Evolutionary conservation across 805 yeast species (phyloP).

Genomic region (Metschnikowia vanudenii): DNA sequence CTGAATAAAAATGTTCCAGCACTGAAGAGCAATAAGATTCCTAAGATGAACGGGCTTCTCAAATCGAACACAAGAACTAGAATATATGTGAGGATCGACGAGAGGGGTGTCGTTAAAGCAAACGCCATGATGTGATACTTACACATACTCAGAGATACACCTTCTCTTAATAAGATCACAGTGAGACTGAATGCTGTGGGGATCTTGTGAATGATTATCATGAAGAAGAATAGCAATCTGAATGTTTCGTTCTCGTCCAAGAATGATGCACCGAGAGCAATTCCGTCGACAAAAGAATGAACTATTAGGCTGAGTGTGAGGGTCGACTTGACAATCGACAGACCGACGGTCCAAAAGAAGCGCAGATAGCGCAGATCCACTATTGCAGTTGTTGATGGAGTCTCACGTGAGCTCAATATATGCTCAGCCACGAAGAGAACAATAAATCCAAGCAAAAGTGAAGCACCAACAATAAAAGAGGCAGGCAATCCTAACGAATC

Average conservation of each 20-base stretch:
- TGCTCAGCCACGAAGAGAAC: constrained; percentile 51
- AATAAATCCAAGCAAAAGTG: constrained; percentile 53
- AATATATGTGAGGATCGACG: constrained; percentile 52
- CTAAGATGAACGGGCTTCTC: constrained; percentile 42
- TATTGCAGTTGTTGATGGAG: not conserved
- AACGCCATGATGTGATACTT: constrained; percentile 51
- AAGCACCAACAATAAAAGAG: constrained; percentile 42
- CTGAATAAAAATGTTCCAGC: constrained; percentile 76
- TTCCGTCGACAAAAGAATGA: constrained; percentile 72
- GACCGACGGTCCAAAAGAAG: not conserved
- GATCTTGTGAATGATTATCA: constrained; percentile 67
- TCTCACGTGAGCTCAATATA: constrained; percentile 11
- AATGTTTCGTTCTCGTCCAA: constrained; percentile 38
- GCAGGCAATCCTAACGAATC: constrained; percentile 8
- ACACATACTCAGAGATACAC: constrained; percentile 31
- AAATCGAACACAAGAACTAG: constrained; percentile 31
- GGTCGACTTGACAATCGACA: constrained; percentile 41
- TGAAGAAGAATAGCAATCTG: constrained; percentile 49
- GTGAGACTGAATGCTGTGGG: constrained; percentile 73
- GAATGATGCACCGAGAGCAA: constrained; percentile 64
- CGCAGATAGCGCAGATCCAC: constrained; percentile 3
- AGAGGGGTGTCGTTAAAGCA: constrained; percentile 53
- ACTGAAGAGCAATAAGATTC: constrained; percentile 57
- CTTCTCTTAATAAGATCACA: constrained; percentile 48
- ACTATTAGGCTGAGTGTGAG: constrained; percentile 61